phyloP scores from a whole-genome alignment of 2,329 filamentous ascomycete genomes.

The Tolypocladium inflatum region DNA sequence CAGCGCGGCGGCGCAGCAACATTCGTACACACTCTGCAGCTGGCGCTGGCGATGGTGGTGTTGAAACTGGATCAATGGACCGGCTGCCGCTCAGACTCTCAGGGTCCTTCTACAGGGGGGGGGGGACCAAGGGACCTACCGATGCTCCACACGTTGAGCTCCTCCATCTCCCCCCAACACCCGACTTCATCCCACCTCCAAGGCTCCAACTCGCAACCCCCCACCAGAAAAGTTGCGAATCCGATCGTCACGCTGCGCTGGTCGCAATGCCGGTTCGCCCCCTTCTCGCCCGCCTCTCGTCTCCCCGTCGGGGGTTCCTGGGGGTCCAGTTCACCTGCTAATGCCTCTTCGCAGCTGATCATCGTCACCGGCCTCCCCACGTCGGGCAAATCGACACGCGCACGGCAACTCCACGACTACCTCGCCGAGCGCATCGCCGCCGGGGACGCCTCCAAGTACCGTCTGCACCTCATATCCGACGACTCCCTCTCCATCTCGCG shows the following conservation, averaged over 20 bases:
- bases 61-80: neutral
- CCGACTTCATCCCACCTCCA: neutral
- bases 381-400: conserved; percentile 59
- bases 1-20: neutral
- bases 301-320: neutral
- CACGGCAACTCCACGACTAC: conserved; percentile 55
- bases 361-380: conserved; percentile 58
- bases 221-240: neutral
- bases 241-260: neutral
- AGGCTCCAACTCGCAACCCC: neutral
- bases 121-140: neutral
- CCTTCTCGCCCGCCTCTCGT: neutral
- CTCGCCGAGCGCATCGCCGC: conserved; percentile 47
- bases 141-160: neutral
- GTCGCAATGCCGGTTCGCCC: conserved; percentile 4
- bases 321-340: neutral
- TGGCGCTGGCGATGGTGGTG: neutral
- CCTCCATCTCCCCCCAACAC: neutral
- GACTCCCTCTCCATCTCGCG: conserved; percentile 60
- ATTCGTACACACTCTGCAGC: neutral
- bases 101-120: neutral
- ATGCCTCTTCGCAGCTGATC: conserved; percentile 42
- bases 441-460: conserved; percentile 35
- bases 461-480: conserved; percentile 67
- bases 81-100: too few relatives aligned